Evolutionary conservation across 805 yeast species (phyloP).

Genomic region (Nakazawaea ernobii): DNA sequence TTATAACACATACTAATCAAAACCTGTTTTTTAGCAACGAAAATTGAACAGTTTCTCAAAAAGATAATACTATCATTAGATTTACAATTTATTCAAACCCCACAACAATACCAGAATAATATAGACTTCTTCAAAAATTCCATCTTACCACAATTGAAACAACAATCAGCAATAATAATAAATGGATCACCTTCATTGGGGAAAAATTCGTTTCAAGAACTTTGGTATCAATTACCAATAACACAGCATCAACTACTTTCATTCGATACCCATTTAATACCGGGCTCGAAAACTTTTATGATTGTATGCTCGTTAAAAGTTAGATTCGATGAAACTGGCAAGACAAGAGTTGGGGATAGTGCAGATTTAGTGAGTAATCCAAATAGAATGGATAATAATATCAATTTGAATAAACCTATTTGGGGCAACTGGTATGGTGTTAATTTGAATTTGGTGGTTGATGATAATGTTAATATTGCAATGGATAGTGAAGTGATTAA

Average conservation of each 20-base stretch:
- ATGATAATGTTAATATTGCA: constrained; percentile 37
- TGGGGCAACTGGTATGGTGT: constrained; percentile 76
- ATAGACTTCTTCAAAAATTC: constrained; percentile 15
- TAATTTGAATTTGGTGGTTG: constrained; percentile 51
- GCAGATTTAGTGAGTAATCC: constrained; percentile 39
- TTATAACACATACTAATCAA: background rate
- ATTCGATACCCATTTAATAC: constrained; percentile 61
- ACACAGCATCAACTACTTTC: constrained; percentile 62
- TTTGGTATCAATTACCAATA: constrained; percentile 51
- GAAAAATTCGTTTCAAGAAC: constrained; percentile 46
- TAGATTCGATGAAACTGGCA: constrained; percentile 72
- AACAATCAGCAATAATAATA: constrained; percentile 46
- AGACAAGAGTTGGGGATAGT: constrained; percentile 57
- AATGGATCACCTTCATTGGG: constrained; percentile 55
- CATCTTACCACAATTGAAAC: constrained; percentile 42
- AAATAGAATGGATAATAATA: constrained; percentile 9
- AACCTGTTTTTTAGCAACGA: constrained; percentile 3
- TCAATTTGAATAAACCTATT: constrained; percentile 34
- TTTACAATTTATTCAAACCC: constrained; percentile 10
- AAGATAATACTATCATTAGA: constrained; percentile 22
- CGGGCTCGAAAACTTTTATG: constrained; percentile 53
- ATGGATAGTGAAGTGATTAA: constrained; percentile 43
- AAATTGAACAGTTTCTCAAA: constrained; percentile 21
- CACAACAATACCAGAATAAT: constrained; percentile 12
- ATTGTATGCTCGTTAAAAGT: constrained; percentile 52